A percentile compares a stretch with the other conserved stretches of the same genome.
These are phyloP conservation scores for Diaporthe caulivora DNA, from an alignment of 2,329 filamentous ascomycete species.

Conservation along the genomic window DNA sequence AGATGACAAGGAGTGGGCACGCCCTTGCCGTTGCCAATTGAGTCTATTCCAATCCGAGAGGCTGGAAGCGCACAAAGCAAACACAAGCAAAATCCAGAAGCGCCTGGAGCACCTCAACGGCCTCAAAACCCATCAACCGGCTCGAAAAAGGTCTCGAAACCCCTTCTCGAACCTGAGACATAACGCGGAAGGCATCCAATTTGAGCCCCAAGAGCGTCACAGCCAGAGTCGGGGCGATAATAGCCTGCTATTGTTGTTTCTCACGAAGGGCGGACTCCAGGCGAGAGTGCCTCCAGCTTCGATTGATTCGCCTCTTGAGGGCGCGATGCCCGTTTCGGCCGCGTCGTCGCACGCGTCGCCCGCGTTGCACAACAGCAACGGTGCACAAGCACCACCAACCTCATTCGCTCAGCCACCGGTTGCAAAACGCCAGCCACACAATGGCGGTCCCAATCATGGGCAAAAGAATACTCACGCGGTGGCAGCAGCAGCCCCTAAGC, in stretches of 20 bases:
- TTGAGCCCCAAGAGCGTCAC: neutral
- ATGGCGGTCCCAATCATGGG: conserved; percentile 2
- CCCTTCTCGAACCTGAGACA: neutral
- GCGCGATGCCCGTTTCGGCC: conserved; percentile 12
- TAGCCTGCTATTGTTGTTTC: neutral
- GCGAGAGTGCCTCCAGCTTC: neutral
- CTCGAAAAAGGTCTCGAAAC: neutral
- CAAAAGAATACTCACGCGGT: neutral
- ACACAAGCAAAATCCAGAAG: neutral
- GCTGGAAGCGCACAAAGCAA: neutral
- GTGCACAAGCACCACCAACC: neutral
- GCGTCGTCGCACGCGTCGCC: conserved; percentile 15
- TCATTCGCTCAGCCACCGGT: neutral
- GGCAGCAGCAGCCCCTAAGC: neutral
- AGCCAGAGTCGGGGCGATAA: neutral
- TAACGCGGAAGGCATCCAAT: neutral
- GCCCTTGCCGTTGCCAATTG: neutral
- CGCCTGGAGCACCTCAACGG: neutral
- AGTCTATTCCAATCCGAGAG: neutral
- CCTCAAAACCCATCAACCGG: neutral
- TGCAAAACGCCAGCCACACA: neutral
- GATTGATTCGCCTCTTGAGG: neutral
- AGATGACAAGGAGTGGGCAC: neutral
- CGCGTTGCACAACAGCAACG: neutral
- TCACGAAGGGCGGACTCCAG: neutral